Conservation (phyloP, 148 eudicot species). For the Silene uniflora region DNA sequence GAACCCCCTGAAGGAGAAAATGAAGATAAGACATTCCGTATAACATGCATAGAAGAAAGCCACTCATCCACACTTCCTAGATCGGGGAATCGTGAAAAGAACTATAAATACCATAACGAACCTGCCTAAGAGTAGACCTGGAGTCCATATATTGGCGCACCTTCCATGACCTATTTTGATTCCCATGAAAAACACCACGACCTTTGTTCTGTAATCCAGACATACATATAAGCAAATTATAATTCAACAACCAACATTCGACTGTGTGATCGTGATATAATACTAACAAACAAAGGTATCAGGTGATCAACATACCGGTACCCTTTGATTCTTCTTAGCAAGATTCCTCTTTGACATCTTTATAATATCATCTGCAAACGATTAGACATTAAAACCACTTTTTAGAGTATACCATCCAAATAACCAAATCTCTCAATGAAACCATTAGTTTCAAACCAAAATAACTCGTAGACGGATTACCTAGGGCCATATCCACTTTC, state of each 20-base stretch:
- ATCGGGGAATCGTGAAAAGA: neutral
- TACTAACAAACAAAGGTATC: neutral
- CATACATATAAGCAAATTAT: neutral
- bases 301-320: slow-evolving; percentile 39
- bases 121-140: slow-evolving; percentile 85
- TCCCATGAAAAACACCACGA: slow-evolving; percentile 37
- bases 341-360: slow-evolving; percentile 72
- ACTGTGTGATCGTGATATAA: neutral
- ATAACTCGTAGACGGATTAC: slow-evolving; percentile 23
- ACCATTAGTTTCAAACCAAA: neutral
- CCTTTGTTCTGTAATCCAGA: slow-evolving; percentile 49
- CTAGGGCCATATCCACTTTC: slow-evolving; percentile 93
- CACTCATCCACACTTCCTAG: neutral
- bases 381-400: neutral
- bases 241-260: neutral
- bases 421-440: neutral
- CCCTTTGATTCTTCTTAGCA: slow-evolving; percentile 59
- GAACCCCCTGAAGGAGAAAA: slow-evolving; percentile 49
- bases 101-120: slow-evolving; percentile 20
- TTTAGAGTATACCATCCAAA: no score
- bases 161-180: slow-evolving; percentile 55
- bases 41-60: neutral
- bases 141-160: slow-evolving; percentile 64
- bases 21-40: neutral
- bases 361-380: slow-evolving; percentile 78